Evolutionary conservation across 164 flowering plant species (phyloP), one percentile per base, ranked within the genome.

Genomic region (Piper longum): DNA sequence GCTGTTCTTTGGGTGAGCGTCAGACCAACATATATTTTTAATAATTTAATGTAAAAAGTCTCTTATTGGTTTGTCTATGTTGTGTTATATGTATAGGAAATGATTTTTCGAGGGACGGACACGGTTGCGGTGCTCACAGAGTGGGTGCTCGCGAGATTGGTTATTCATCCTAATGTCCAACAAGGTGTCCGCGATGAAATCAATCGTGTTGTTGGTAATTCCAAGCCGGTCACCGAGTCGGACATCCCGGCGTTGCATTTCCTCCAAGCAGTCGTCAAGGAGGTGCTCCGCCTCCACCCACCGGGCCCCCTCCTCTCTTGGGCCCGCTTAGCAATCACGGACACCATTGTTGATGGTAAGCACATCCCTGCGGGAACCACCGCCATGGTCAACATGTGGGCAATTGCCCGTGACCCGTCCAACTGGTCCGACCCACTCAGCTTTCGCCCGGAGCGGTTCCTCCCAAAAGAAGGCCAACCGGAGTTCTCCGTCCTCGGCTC

Each of bases 321-420:
- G 87, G 70, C 84, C 62, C 76, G 87, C 3, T 59, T 83, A 12
- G 72, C 87, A 0, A 79, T 78, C 71, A 71, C 77, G 0, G 91
- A 86, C 61, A 80, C 97, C 0, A 67, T 67, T 6, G 70, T 88
- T 1, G 91, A 81, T 65, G 92, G 89, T 7, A 64, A 67, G 44
- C 81, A 72, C 73, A 83, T 88, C 65, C 97, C 97, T 0, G 70
- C 72, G 0, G 97, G 91, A 64, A 88, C 97, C 52, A 88, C 96
- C 0, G 93, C 91, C 0, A 85, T 86, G 84, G 93, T 91, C 2
- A 88, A 91, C 71, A 91, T 91, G 93, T 91, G 93, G 91, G 93
- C 97, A 72, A 88, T 91, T 6, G 66, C 81, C 0, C 75, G 80
- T 41, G 95, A 87, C 70, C 81, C 83, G 41, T 4, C 58, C 0